Evolutionary conservation across 2,329 filamentous ascomycete genomes (phyloP), one percentile per base, ranked within the genome.

Genomic region (Diaporthe sp.): DNA sequence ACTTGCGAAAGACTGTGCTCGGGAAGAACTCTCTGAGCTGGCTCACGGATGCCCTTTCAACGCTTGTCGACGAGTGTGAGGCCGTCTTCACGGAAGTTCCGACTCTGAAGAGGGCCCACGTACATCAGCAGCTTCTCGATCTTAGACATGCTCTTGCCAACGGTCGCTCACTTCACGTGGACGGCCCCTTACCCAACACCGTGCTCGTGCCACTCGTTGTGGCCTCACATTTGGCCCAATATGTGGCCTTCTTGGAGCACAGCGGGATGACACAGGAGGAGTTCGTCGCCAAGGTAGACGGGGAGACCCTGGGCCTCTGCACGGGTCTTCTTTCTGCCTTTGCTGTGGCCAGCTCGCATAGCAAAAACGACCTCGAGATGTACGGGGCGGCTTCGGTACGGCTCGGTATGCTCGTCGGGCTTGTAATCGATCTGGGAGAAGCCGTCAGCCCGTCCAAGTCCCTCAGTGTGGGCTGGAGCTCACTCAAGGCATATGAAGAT

Each of bases 321-420:
- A 74, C 72, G 5, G 72, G 72, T 13, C 28, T 71, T 22, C 34
- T 74, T 15, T 37, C 53, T 34, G 72, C 62, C 6, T 71, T 61
- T 22, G 53, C 62, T 46, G 62, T 74, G 19, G 53, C 42, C 12
- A 31, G 72, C 19, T 17, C 72, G 22, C n/a, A 49, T 17, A 37
- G 22, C 51, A 37, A 57, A 5, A 37, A n/a, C 15, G 79, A 85
- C 1, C 78, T 87, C n/a, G 65, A 81, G 39, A 74, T 78, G 10
- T 81, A 85, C 75, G 85, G 83, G 0, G 81, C 84, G 3, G 80
- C 79, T 0, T 85, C 85, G 0, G 62, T 87, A 3, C 81, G 85
- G 0, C 74, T 88, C 2, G 85, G 80, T 0, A 80, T 85, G 80
- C 77, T 85, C 2, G 80, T 85, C 34, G 86, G 84, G 0, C 81